A percentile compares a stretch with the other conserved stretches of the same genome.
Evolutionary conservation across 345 rosid species (phyloP).

Genomic region (Sonneratia caseolaris): DNA sequence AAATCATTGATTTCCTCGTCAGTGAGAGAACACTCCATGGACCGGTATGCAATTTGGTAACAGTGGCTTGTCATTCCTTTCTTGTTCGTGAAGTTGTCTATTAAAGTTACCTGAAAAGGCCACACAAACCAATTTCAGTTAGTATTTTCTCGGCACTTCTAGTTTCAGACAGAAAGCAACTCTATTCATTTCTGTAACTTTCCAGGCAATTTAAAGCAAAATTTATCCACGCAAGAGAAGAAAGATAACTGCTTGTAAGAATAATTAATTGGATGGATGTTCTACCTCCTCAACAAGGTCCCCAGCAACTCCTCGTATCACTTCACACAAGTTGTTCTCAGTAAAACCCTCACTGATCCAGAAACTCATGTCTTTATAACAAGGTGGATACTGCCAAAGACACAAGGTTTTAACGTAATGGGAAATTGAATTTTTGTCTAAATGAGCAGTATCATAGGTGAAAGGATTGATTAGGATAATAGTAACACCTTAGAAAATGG

Average conservation of each 20-base stretch:
- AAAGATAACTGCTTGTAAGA: background rate
- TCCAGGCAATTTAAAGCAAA: background rate
- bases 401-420: background rate
- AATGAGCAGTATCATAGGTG: background rate
- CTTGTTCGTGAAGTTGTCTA: constrained; percentile 79
- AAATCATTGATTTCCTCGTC: constrained; percentile 84
- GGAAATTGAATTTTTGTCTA: no score
- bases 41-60: constrained; percentile 77
- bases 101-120: constrained; percentile 51
- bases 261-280: background rate
- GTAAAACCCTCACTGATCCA: constrained; percentile 91
- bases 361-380: constrained; percentile 91
- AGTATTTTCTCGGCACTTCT: background rate
- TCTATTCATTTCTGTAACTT: background rate
- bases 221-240: background rate
- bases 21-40: constrained; percentile 94
- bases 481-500: constrained; percentile 73
- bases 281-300: constrained; percentile 96
- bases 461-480: background rate
- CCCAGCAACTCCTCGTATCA: constrained; percentile 84
- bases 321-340: constrained; percentile 88
- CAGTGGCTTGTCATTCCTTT: constrained; percentile 91
- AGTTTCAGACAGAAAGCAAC: background rate
- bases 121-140: background rate
- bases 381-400: constrained; percentile 80